phyloP scores from a whole-genome alignment of 2,329 filamentous ascomycete species.

The Apiospora koreana region DNA sequence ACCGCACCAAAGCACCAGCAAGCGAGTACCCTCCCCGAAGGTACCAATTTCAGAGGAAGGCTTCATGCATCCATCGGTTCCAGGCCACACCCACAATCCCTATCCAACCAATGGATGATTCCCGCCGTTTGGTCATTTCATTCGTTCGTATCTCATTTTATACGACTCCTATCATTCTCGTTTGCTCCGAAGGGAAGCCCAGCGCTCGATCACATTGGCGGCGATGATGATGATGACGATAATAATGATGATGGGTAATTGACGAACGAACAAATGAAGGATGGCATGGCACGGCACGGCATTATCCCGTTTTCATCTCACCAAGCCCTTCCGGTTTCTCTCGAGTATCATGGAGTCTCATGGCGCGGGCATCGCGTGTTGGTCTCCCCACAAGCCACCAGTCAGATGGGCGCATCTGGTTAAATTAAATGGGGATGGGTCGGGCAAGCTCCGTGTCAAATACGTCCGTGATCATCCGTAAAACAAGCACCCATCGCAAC shows the following conservation, averaged over 20 bases:
- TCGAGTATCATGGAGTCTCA: slow-evolving; percentile 8
- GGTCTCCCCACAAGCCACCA: slow-evolving; percentile 8
- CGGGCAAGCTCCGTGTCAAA: slow-evolving; percentile 9
- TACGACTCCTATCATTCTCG: background rate
- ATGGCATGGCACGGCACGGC: too few relatives aligned
- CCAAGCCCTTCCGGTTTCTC: slow-evolving; percentile 4
- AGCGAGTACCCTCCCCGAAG: background rate
- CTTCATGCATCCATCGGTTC: slow-evolving; percentile 8
- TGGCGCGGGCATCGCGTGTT: slow-evolving; percentile 6
- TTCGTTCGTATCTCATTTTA: background rate
- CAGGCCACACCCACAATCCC: slow-evolving; percentile 1
- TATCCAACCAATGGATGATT: background rate
- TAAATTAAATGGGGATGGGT: slow-evolving; percentile 8
- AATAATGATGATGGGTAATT: too few relatives aligned
- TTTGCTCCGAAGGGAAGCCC: background rate
- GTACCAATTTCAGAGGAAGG: background rate
- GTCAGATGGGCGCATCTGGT: slow-evolving; percentile 9
- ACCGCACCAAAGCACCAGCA: background rate
- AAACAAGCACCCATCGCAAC: background rate
- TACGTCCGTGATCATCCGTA: slow-evolving; percentile 9
- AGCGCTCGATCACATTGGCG: background rate
- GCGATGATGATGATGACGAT: too few relatives aligned
- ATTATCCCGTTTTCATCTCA: background rate
- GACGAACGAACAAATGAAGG: background rate
- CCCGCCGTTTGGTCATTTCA: background rate